Evolutionary conservation across 768 basidiomycete species (phyloP), one percentile per base, ranked within the genome.

Genomic region (Baorangia bicolor): DNA sequence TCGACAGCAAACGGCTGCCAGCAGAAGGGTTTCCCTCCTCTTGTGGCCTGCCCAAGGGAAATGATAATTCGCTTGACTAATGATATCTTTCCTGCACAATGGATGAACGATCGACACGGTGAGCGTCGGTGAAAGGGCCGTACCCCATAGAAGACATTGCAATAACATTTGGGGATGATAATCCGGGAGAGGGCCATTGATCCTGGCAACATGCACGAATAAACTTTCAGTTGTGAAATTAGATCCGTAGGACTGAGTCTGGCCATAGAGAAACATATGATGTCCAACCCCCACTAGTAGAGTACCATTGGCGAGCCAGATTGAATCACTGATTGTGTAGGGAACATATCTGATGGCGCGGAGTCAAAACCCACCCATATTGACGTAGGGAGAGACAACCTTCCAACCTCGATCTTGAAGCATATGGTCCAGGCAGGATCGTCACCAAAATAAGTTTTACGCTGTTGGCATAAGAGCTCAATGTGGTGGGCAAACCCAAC

Each of bases 111-210:
- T 49, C n/a, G 31, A 42, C 13, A 4, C 9, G 12, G 13, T 10
- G 10, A 56, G 37, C 34, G 40, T 34, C 37, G 40, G 27, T 35
- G 42, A 44, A 34, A 30, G 14, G 21, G 45, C 68, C 83, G 53
- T 62, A 95, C 95, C 88, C 94, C 94, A 96, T 9, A 97, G 74
- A 51, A 98, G 76, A 67, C 93, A 96, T 66, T 98, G 95, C 13
- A 94, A 73, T 18, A 98, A 69, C 81, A 96, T 88, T 65, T 95
- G 92, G 4, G 96, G 95, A 73, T 98, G 93, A 69, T 92, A 94
- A 70, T 97, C 92, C 18, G 85, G 82, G 34, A 98, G 73, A 4
- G 96, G 94, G 0, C 92, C 93, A 67, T 95, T 94, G 46, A 83
- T 79, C 53, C 85, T 74, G 6, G 90, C 91, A 34, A 94, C 91